phyloP scores from a whole-genome alignment of 805 yeast genomes.

The Candida coquimbonensis region DNA sequence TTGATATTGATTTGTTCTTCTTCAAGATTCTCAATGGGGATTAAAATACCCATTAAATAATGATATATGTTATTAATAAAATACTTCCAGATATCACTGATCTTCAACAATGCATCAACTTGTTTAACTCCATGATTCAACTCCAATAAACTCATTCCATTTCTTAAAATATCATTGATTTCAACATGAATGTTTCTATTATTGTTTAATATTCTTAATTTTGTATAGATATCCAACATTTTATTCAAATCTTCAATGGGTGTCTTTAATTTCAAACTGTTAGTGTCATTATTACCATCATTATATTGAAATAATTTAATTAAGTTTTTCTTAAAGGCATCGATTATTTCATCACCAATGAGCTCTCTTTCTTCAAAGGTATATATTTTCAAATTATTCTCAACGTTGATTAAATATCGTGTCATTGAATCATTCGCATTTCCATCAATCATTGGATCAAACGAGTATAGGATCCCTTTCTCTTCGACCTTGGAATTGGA shows the following conservation, averaged over 20 bases:
- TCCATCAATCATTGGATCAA: constrained; percentile 24
- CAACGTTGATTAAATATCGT: constrained; percentile 25
- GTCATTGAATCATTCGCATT: constrained; percentile 24
- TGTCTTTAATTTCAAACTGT: constrained; percentile 27
- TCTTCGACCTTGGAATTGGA: constrained; percentile 31
- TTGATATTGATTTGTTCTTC: constrained; percentile 11
- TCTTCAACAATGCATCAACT: too few relatives aligned
- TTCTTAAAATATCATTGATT: constrained; percentile 36
- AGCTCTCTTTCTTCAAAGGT: constrained; percentile 30
- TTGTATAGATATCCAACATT: constrained; percentile 35
- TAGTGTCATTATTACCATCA: constrained; percentile 26
- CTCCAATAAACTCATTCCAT: constrained; percentile 36
- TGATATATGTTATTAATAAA: constrained; percentile 51
- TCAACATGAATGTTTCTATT: constrained; percentile 34
- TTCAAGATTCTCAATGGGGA: constrained; percentile 41
- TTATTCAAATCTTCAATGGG: constrained; percentile 54
- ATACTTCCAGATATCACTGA: constrained; percentile 40
- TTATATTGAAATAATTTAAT: constrained; percentile 35
- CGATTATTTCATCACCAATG: constrained; percentile 45
- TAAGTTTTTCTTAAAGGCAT: constrained; percentile 34
- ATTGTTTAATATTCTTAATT: constrained; percentile 30
- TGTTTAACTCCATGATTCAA: too few relatives aligned
- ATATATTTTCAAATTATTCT: constrained; percentile 23
- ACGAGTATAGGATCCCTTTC: constrained; percentile 31
- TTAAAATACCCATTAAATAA: constrained; percentile 51